Percentiles rank a stretch among this genome's conserved stretches.
These are phyloP conservation scores for Closterium sp. DNA, from an alignment of 139 green algal species.

Conservation along the genomic window DNA sequence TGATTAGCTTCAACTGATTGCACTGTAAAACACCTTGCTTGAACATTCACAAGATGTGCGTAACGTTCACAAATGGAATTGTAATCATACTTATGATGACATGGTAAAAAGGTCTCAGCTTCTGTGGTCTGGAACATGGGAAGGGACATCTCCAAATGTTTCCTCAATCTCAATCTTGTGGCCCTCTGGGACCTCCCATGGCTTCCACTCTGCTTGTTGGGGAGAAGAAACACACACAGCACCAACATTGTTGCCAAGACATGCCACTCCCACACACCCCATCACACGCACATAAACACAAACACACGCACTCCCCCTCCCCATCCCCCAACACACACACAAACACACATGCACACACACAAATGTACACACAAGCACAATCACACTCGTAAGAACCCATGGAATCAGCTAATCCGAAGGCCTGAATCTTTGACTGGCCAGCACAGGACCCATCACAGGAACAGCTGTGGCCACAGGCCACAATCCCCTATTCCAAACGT, in stretches of 20 bases:
- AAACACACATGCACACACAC: neutral
- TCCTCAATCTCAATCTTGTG: constrained; percentile 41
- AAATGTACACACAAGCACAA: neutral
- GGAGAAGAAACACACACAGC: constrained; percentile 7
- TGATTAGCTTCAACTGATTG: too few species aligned
- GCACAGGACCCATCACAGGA: too few species aligned
- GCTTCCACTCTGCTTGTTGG: constrained; percentile 45
- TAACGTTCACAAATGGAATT: too few species aligned
- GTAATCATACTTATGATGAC: neutral
- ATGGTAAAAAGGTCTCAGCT: neutral
- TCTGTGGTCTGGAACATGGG: constrained; percentile 25
- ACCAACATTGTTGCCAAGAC: too few species aligned
- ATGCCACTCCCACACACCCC: neutral
- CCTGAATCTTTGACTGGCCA: too few species aligned
- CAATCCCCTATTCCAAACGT: too few species aligned
- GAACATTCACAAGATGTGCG: too few species aligned
- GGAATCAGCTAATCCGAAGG: too few species aligned
- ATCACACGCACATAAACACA: neutral
- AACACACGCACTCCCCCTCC: neutral
- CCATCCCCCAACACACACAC: neutral
- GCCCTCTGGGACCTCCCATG: constrained; percentile 48
- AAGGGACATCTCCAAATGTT: constrained; percentile 7
- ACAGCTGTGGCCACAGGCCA: too few species aligned
- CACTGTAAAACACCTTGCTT: too few species aligned
- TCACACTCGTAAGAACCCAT: neutral